Conservation (phyloP, 2,329 filamentous ascomycete genomes). For the Botrytis porri region DNA sequence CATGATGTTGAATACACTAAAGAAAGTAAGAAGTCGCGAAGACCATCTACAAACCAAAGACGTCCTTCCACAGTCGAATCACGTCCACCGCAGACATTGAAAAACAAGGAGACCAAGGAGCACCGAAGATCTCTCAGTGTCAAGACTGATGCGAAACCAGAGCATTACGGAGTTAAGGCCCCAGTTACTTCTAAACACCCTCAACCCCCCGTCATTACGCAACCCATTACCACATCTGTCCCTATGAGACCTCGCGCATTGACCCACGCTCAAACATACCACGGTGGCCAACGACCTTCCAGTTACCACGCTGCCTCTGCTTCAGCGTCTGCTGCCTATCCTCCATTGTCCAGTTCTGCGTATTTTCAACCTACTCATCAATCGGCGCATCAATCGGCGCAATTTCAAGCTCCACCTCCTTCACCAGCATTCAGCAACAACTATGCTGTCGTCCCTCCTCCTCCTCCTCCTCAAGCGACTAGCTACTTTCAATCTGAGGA, state of each 20-base stretch:
- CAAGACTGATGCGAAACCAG: constrained; percentile 14
- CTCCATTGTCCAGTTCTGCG: constrained; percentile 17
- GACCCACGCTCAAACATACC: constrained; percentile 14
- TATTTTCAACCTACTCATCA: constrained; percentile 11
- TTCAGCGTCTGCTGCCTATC: constrained; percentile 7
- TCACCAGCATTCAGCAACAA: constrained; percentile 16
- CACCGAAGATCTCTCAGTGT: constrained; percentile 14
- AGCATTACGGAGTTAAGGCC: constrained; percentile 11
- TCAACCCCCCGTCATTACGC: constrained; percentile 14
- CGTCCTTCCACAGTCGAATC: constrained; percentile 10
- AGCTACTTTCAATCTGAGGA: constrained; percentile 8
- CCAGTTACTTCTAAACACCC: background rate
- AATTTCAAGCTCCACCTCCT: constrained; percentile 18
- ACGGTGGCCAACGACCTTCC: background rate
- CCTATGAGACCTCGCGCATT: constrained; percentile 15
- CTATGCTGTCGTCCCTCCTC: background rate
- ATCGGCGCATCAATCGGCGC: background rate
- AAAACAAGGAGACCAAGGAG: constrained; percentile 12
- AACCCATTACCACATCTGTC: constrained; percentile 1
- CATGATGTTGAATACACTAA: constrained; percentile 7
- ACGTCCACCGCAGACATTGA: constrained; percentile 7
- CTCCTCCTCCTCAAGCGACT: background rate
- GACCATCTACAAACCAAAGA: background rate
- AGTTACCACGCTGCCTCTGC: constrained; percentile 14
- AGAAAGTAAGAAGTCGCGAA: constrained; percentile 13